A percentile compares a stretch with the other conserved stretches of the same genome.
These are phyloP conservation scores for Lichtheimia hyalospora DNA, from an alignment of 371 early-diverging fungal species.

Conservation along the genomic window DNA sequence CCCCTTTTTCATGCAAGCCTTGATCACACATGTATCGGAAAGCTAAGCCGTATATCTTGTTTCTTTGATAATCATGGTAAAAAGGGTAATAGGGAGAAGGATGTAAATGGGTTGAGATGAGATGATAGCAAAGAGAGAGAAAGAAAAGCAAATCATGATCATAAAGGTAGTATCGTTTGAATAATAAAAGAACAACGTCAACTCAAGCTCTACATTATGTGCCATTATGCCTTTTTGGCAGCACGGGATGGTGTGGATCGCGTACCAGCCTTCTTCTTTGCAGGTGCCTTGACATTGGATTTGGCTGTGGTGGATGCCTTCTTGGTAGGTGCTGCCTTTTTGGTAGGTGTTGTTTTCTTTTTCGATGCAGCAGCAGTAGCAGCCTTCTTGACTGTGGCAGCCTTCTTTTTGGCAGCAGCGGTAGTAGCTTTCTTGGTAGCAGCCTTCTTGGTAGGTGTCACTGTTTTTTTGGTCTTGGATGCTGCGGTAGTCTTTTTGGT, in stretches of 20 bases:
- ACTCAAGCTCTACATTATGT: too few relatives aligned
- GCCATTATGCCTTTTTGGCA: slow-evolving; percentile 29
- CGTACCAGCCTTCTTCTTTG: slow-evolving; percentile 41
- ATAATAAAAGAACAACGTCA: too few relatives aligned
- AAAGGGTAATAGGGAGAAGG: too few relatives aligned
- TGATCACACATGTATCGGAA: too few relatives aligned
- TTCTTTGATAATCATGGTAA: too few relatives aligned
- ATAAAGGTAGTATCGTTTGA: too few relatives aligned
- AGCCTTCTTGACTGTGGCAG: not conserved
- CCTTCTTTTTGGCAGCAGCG: slow-evolving; percentile 1
- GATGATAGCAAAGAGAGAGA: too few relatives aligned
- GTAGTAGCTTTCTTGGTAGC: not conserved
- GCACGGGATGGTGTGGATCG: slow-evolving; percentile 34
- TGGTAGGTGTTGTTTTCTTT: slow-evolving; percentile 38
- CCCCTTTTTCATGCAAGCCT: too few relatives aligned
- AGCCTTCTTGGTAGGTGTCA: slow-evolving; percentile 6
- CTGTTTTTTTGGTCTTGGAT: slow-evolving; percentile 34
- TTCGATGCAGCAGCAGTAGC: not conserved
- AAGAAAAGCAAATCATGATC: too few relatives aligned
- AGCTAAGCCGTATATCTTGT: too few relatives aligned
- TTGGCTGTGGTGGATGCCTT: slow-evolving; percentile 31
- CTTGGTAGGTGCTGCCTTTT: slow-evolving; percentile 30
- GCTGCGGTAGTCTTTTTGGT: too few relatives aligned
- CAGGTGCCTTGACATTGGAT: slow-evolving; percentile 18
- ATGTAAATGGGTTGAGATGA: too few relatives aligned